Conservation (phyloP, 108 stramenopile species). For the Conticribra guillardii region DNA sequence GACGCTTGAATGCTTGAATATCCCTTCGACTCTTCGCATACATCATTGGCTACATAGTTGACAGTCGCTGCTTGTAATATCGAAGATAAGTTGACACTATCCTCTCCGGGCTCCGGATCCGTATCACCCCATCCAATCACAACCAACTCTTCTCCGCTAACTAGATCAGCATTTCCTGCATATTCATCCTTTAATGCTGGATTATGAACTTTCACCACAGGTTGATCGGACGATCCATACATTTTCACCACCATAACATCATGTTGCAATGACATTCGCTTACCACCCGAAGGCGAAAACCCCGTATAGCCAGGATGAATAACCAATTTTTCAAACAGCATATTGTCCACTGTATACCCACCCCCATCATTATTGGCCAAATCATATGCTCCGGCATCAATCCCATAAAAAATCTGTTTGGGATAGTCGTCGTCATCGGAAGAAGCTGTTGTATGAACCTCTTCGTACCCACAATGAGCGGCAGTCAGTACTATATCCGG, state of each 20-base stretch:
- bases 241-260: slow-evolving; percentile 54
- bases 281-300: not conserved
- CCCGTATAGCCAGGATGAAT: slow-evolving; percentile 46
- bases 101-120: slow-evolving; percentile 27
- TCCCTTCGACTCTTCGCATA: slow-evolving; percentile 36
- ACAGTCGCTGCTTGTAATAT: slow-evolving; percentile 34
- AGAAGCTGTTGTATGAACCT: not conserved
- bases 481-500: slow-evolving; percentile 47
- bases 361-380: slow-evolving; percentile 13
- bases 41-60: slow-evolving; percentile 45
- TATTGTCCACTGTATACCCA: slow-evolving; percentile 26
- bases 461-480: slow-evolving; percentile 46
- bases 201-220: slow-evolving; percentile 40
- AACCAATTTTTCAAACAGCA: slow-evolving; percentile 41
- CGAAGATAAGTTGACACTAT: not conserved
- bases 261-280: slow-evolving; percentile 18
- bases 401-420: slow-evolving; percentile 33
- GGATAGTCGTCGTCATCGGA: slow-evolving; percentile 15
- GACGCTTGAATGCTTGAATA: slow-evolving; percentile 21
- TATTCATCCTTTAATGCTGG: slow-evolving; percentile 13
- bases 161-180: not conserved
- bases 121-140: slow-evolving; percentile 47
- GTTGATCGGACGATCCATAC: slow-evolving; percentile 44
- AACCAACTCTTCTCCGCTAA: slow-evolving; percentile 23
- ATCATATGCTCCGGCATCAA: slow-evolving; percentile 49